A percentile compares a stretch with the other conserved stretches of the same genome.
These are phyloP conservation scores for Effrenium voratum DNA, from an alignment of 73 alveolate genomes.

Conservation along the genomic window DNA sequence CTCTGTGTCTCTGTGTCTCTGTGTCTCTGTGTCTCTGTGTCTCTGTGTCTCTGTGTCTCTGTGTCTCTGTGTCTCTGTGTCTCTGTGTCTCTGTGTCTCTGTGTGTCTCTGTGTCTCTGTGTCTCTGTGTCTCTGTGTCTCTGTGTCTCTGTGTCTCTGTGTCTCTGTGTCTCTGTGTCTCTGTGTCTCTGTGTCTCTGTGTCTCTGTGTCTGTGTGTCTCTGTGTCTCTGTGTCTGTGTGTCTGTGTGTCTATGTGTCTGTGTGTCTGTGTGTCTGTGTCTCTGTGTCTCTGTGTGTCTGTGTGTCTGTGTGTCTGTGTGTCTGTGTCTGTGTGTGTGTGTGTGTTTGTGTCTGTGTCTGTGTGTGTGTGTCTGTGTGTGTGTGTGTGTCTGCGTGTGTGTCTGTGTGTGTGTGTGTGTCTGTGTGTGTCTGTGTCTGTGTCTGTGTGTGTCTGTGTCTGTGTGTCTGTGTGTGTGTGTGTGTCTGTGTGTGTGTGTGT, in stretches of 20 bases:
- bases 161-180: constrained; percentile 6
- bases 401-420: too few relatives aligned
- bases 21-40: constrained; percentile 26
- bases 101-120: constrained; percentile 13
- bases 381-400: too few relatives aligned
- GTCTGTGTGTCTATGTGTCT: not conserved
- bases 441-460: too few relatives aligned
- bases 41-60: constrained; percentile 22
- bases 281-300: constrained; percentile 26
- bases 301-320: constrained; percentile 15
- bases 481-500: too few relatives aligned
- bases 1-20: constrained; percentile 36
- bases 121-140: constrained; percentile 6
- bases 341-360: too few relatives aligned
- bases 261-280: constrained; percentile 21
- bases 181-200: constrained; percentile 6
- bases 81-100: constrained; percentile 36
- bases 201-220: constrained; percentile 13
- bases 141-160: constrained; percentile 6
- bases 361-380: too few relatives aligned
- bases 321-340: constrained; percentile 7
- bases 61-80: constrained; percentile 27
- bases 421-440: too few relatives aligned
- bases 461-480: too few relatives aligned
- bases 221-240: constrained; percentile 13